These are phyloP conservation scores for Lunularia cruciata DNA, from an alignment of 225 moss, liverwort and hornwort genomes.

Conservation along the genomic window DNA sequence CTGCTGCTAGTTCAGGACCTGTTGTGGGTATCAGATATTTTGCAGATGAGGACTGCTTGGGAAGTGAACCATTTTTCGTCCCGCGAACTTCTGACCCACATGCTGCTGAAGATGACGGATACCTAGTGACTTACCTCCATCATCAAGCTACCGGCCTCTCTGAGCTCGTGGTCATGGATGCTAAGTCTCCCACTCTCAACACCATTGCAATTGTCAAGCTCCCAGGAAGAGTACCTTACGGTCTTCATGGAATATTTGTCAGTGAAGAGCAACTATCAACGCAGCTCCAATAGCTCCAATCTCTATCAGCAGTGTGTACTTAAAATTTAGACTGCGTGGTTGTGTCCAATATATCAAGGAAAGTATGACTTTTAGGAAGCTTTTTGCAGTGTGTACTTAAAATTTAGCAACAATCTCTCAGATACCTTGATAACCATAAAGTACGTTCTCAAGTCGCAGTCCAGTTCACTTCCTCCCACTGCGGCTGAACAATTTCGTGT, in stretches of 20 bases:
- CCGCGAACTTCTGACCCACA: slow-evolving; percentile 1
- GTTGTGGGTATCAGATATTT: slow-evolving; percentile 16
- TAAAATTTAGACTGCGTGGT: too few species aligned
- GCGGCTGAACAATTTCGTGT: too few species aligned
- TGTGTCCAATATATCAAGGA: too few species aligned
- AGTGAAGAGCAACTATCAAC: slow-evolving; percentile 6
- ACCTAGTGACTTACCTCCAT: slow-evolving; percentile 18
- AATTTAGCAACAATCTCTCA: too few species aligned
- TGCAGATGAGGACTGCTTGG: slow-evolving; percentile 4
- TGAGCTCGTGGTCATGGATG: slow-evolving; percentile 26
- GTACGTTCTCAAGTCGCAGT: too few species aligned
- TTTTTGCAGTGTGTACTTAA: too few species aligned
- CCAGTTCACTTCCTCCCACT: too few species aligned
- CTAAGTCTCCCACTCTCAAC: slow-evolving; percentile 31
- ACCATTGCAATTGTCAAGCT: slow-evolving; percentile 25
- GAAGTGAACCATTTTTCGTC: slow-evolving; percentile 35
- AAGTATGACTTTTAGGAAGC: too few species aligned
- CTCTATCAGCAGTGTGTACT: too few species aligned
- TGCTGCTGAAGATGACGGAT: slow-evolving; percentile 30
- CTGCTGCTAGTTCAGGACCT: background rate
- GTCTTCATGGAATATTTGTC: slow-evolving; percentile 31
- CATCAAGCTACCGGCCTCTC: slow-evolving; percentile 19
- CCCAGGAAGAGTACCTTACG: slow-evolving; percentile 32
- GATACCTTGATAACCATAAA: too few species aligned
- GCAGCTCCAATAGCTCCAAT: background rate